phyloP scores from a whole-genome alignment of 805 yeast genomes.

The Yamadazyma insecticola region DNA sequence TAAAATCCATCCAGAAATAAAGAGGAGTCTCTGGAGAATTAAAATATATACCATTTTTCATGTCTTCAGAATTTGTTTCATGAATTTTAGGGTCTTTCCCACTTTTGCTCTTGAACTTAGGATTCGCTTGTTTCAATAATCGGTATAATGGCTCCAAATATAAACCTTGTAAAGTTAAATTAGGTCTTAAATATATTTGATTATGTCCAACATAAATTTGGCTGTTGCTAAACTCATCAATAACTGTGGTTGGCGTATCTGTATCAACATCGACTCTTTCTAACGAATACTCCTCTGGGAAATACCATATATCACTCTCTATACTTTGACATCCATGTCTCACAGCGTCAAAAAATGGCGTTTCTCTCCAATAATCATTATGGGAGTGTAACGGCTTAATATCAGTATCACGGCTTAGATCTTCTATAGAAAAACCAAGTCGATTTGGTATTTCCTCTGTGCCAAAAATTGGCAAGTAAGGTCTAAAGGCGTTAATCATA shows the following conservation, averaged over 20 bases:
- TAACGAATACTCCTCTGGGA: constrained; percentile 26
- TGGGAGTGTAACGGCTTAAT: constrained; percentile 56
- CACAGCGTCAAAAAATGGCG: constrained; percentile 57
- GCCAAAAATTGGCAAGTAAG: constrained; percentile 1
- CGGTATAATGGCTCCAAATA: constrained; percentile 51
- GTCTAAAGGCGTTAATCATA: constrained; percentile 15
- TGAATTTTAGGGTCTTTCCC: not conserved
- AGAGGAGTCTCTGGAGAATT: constrained; percentile 49
- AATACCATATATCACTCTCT: constrained; percentile 66
- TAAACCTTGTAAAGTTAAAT: constrained; percentile 42
- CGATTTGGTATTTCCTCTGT: not conserved
- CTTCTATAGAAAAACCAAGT: constrained; percentile 16
- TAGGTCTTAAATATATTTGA: constrained; percentile 38
- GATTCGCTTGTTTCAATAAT: constrained; percentile 48
- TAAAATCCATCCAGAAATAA: constrained; percentile 61
- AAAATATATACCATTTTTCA: constrained; percentile 29
- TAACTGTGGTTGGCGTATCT: constrained; percentile 16
- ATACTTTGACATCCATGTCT: constrained; percentile 51
- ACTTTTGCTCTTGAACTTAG: too few relatives aligned
- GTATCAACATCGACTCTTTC: constrained; percentile 23
- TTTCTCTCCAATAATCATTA: constrained; percentile 62
- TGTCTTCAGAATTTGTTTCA: not conserved
- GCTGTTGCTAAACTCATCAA: constrained; percentile 20
- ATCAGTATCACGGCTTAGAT: constrained; percentile 31
- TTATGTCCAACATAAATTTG: constrained; percentile 64